These are phyloP conservation scores for Forsythia viridissima DNA, from an alignment of 257 asterid genomes.

Conservation along the genomic window DNA sequence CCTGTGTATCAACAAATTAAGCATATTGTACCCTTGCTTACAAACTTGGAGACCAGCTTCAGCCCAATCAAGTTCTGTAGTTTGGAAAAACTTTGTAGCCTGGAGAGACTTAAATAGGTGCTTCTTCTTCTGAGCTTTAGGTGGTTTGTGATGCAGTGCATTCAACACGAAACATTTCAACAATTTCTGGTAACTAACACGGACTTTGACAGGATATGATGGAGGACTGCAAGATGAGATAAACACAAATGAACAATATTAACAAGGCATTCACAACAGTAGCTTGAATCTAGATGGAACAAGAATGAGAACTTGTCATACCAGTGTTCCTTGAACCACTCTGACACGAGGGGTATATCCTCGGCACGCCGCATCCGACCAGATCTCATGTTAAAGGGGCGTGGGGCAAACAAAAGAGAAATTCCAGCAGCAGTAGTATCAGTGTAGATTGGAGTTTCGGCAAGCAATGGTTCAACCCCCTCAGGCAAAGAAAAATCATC, in stretches of 20 bases:
- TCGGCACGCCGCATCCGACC: constrained; percentile 99
- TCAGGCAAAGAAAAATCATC: constrained; percentile 88
- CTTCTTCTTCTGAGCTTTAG: constrained; percentile 99
- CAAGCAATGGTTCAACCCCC: constrained; percentile 81
- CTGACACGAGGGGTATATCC: constrained; percentile 97
- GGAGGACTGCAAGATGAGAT: constrained; percentile 68
- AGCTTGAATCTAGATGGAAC: too few relatives aligned
- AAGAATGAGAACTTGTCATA: constrained; percentile 27
- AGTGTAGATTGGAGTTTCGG: constrained; percentile 68
- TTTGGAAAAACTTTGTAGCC: constrained; percentile 96
- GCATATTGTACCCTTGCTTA: constrained; percentile 98
- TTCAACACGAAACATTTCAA: constrained; percentile 95
- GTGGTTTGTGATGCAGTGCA: constrained; percentile 99
- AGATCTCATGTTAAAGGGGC: constrained; percentile 97
- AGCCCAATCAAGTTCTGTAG: constrained; percentile 99
- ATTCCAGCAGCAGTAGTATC: constrained; percentile 99
- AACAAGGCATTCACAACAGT: too few relatives aligned
- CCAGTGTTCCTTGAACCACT: constrained; percentile 99
- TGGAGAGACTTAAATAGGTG: constrained; percentile 91
- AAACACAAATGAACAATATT: too few relatives aligned
- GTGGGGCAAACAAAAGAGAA: constrained; percentile 94
- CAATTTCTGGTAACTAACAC: constrained; percentile 96
- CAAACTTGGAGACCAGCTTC: constrained; percentile 99
- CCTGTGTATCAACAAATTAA: constrained; percentile 91
- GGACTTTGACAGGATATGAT: constrained; percentile 96